Percentiles rank a stretch among this genome's conserved stretches.
Evolutionary conservation across 2,329 filamentous ascomycete genomes (phyloP).

Genomic region (Fusarium nelsonii): DNA sequence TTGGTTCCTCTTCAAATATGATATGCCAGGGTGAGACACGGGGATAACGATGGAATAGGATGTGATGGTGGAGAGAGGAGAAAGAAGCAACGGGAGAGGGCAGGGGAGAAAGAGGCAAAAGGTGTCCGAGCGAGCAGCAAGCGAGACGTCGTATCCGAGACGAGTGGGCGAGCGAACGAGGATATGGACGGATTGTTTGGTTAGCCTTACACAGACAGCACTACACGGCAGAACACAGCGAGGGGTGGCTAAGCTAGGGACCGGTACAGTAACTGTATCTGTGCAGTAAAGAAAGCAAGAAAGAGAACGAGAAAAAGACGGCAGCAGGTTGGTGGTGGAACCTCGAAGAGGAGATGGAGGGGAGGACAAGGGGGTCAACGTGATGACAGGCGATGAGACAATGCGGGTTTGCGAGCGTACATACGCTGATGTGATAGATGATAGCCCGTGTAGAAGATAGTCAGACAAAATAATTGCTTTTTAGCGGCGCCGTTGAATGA

Average conservation of each 20-base stretch:
- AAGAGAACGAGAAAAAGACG: conserved; percentile 31
- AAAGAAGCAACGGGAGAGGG: conserved; percentile 13
- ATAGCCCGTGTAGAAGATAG: conserved; percentile 1
- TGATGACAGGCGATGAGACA: conserved; percentile 42
- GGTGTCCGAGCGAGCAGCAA: conserved; percentile 7
- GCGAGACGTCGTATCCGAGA: conserved; percentile 30
- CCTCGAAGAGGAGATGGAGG: conserved; percentile 41
- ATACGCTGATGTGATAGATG: conserved; percentile 9
- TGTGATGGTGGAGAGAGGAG: conserved; percentile 5
- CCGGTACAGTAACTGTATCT: conserved; percentile 10
- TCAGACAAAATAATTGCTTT: conserved; percentile 30
- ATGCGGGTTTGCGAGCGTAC: conserved; percentile 32
- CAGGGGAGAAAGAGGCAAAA: conserved; percentile 26
- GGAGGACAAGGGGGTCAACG: conserved; percentile 45
- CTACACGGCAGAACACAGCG: conserved; percentile 1
- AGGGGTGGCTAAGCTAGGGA: conserved; percentile 32
- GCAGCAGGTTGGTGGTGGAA: conserved; percentile 47
- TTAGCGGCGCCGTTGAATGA: conserved; percentile 17
- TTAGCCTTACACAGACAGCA: conserved; percentile 47
- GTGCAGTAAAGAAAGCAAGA: background rate
- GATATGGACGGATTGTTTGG: conserved; percentile 47
- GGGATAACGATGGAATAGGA: conserved; percentile 11
- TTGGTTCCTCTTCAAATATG: conserved; percentile 18
- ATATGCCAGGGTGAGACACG: conserved; percentile 15
- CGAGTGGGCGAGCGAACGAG: conserved; percentile 16